Conservation (phyloP, 345 rosid species). For the Citropsis articulata region DNA sequence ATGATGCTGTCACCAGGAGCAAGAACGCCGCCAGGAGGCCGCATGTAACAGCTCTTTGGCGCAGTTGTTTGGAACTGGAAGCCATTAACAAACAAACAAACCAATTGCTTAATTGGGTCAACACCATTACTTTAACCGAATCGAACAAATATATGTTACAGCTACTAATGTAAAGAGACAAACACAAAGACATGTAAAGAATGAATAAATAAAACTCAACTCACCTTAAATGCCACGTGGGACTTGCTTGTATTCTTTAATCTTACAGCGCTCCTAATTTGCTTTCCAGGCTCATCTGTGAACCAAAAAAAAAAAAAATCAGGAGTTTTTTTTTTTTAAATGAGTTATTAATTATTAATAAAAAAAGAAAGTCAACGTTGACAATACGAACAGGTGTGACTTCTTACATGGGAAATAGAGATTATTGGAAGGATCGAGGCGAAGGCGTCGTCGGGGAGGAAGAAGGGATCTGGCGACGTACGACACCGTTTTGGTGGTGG, state of each 20-base stretch:
- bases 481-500: constrained; percentile 51
- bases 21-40: constrained; percentile 94
- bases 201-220: not conserved
- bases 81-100: constrained; percentile 2
- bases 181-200: too few relatives aligned
- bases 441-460: constrained; percentile 85
- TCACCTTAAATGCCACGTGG: constrained; percentile 91
- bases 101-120: not conserved
- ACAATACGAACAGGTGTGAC: not conserved
- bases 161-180: not conserved
- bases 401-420: constrained; percentile 83
- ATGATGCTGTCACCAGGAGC: constrained; percentile 87
- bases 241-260: constrained; percentile 86
- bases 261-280: constrained; percentile 82
- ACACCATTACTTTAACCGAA: not conserved
- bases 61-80: constrained; percentile 94
- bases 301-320: not conserved
- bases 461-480: constrained; percentile 85
- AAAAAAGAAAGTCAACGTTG: constrained; percentile 29
- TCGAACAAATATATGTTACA: not conserved
- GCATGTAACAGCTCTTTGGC: constrained; percentile 97
- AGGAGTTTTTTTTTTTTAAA: not conserved
- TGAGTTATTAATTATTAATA: not conserved
- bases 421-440: constrained; percentile 75
- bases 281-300: constrained; percentile 92